phyloP scores from a whole-genome alignment of 2,329 filamentous ascomycete species.

The Lachnum nothofagi region DNA sequence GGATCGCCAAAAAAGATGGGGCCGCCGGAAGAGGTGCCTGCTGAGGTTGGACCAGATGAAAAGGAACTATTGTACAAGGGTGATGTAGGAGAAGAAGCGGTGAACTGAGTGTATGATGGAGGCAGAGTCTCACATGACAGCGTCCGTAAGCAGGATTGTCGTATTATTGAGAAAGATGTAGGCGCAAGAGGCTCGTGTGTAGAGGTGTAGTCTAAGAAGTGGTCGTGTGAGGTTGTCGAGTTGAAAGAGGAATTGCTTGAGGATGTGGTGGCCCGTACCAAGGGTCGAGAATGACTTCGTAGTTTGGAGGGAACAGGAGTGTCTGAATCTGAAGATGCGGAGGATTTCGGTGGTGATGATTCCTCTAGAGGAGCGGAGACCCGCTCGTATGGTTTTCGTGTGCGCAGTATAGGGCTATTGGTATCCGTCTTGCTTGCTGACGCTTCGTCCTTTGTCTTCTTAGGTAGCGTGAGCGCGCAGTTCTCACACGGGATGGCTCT shows the following conservation, averaged over 20 bases:
- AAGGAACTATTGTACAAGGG: constrained; percentile 38
- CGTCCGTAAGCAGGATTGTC: constrained; percentile 61
- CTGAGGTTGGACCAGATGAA: constrained; percentile 35
- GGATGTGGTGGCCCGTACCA: constrained; percentile 22
- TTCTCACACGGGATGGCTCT: constrained; percentile 62
- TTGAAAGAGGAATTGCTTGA: constrained; percentile 39
- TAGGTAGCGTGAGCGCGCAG: constrained; percentile 61
- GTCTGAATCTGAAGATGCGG: constrained; percentile 27
- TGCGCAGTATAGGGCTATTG: constrained; percentile 50
- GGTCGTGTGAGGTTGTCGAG: constrained; percentile 47
- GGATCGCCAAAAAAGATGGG: constrained; percentile 66
- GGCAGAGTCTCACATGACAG: constrained; percentile 63
- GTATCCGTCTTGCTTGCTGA: constrained; percentile 17
- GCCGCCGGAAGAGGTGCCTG: constrained; percentile 53
- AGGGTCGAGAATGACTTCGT: constrained; percentile 15
- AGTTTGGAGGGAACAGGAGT: constrained; percentile 18
- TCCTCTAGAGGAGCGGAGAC: constrained; percentile 40
- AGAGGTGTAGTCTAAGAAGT: constrained; percentile 64
- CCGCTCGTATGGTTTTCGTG: constrained; percentile 54
- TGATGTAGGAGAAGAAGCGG: constrained; percentile 35
- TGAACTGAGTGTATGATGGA: constrained; percentile 40
- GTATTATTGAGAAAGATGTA: constrained; percentile 61
- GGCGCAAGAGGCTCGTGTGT: constrained; percentile 59
- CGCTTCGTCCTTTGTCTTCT: constrained; percentile 35
- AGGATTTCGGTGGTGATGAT: constrained; percentile 28